phyloP scores from a whole-genome alignment of 192 early-diverging fungal genomes.

The Coemansia sp. region DNA sequence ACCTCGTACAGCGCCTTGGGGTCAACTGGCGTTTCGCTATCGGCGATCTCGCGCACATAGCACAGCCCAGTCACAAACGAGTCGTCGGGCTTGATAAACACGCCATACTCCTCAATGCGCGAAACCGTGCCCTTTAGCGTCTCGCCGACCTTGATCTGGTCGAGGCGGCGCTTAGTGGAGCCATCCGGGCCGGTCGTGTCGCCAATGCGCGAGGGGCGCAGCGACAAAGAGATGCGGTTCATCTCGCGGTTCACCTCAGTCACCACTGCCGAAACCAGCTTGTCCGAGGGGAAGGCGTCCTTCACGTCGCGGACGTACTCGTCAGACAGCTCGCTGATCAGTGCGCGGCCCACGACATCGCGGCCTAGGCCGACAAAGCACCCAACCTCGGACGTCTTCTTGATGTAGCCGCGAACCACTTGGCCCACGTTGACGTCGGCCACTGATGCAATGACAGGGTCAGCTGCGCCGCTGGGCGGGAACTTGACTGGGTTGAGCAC shows the following conservation, averaged over 20 bases:
- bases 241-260: conserved; percentile 60
- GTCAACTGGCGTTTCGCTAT: conserved; percentile 72
- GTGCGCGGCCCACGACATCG: conserved; percentile 70
- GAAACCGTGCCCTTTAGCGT: conserved; percentile 81
- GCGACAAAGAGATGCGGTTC: conserved; percentile 70
- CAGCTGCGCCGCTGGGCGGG: conserved; percentile 22
- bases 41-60: conserved; percentile 83
- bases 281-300: conserved; percentile 67
- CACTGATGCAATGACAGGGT: conserved; percentile 58
- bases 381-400: conserved; percentile 69
- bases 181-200: conserved; percentile 23
- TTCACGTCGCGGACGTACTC: conserved; percentile 88
- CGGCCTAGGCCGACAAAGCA: conserved; percentile 75
- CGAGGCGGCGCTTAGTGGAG: conserved; percentile 50
- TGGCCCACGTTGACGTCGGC: conserved; percentile 65
- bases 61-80: conserved; percentile 80
- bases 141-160: conserved; percentile 70
- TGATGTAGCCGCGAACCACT: conserved; percentile 74
- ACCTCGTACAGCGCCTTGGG: conserved; percentile 71
- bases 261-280: conserved; percentile 78
- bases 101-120: conserved; percentile 73
- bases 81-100: conserved; percentile 83
- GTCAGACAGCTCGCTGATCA: conserved; percentile 87
- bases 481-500: conserved; percentile 47
- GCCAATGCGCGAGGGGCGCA: conserved; percentile 65